phyloP scores from a whole-genome alignment of 2,329 filamentous ascomycete species.

The Scytalidium lignicola region DNA sequence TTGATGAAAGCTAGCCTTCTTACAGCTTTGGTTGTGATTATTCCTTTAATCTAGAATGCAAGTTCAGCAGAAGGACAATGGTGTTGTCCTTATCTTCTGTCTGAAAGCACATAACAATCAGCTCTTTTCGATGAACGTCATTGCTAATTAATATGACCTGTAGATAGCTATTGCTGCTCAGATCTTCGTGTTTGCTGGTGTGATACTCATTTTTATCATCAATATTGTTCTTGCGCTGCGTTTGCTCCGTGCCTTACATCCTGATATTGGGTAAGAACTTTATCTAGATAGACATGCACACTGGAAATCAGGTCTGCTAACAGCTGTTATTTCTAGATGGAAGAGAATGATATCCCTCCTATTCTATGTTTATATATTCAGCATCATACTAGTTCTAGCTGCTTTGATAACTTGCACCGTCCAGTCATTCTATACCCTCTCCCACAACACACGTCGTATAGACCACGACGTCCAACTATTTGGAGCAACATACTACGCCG shows the following conservation, averaged over 20 bases:
- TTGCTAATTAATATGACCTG: conserved; percentile 10
- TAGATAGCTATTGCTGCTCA: conserved; percentile 19
- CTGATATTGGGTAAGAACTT: background rate
- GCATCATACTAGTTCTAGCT: conserved; percentile 50
- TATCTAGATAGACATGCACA: background rate
- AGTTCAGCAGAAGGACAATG: background rate
- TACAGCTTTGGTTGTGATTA: background rate
- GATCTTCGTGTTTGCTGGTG: conserved; percentile 19
- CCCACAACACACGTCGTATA: conserved; percentile 38
- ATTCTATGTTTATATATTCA: background rate
- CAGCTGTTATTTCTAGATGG: background rate
- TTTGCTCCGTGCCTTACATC: background rate
- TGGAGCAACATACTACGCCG: conserved; percentile 53
- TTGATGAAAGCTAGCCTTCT: conserved; percentile 26
- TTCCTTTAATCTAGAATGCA: background rate
- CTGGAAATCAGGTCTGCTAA: background rate
- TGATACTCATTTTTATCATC: conserved; percentile 67
- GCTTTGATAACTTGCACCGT: conserved; percentile 61
- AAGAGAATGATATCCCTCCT: background rate
- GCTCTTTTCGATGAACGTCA: background rate
- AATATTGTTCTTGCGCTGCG: conserved; percentile 56
- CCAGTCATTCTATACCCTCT: conserved; percentile 60
- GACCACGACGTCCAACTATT: conserved; percentile 61
- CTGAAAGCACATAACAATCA: no score
- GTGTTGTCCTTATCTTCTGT: no score